Conservation (phyloP, 192 early-diverging fungal species). For the Coemansia sp. region DNA sequence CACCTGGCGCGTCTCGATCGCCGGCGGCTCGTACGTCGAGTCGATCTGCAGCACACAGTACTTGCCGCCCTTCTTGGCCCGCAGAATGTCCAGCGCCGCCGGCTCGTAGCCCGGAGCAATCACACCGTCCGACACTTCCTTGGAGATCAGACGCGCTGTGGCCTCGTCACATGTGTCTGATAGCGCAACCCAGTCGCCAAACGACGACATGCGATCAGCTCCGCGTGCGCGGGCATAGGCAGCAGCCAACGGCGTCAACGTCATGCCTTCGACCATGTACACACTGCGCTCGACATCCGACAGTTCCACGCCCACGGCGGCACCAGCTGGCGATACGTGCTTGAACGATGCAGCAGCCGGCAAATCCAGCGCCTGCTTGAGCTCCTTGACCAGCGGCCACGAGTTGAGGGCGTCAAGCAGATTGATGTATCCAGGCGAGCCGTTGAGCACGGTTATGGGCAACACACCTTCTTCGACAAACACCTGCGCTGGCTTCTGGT, state of each 20-base stretch:
- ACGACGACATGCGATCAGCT: constrained; percentile 98
- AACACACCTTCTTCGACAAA: constrained; percentile 73
- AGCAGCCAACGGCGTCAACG: constrained; percentile 79
- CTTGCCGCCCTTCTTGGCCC: constrained; percentile 96
- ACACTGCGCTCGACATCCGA: constrained; percentile 80
- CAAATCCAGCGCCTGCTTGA: constrained; percentile 76
- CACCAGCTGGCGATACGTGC: constrained; percentile 98
- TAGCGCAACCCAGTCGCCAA: constrained; percentile 98
- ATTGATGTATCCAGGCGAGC: constrained; percentile 98
- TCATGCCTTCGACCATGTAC: constrained; percentile 89
- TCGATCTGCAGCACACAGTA: constrained; percentile 96
- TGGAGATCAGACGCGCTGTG: constrained; percentile 93
- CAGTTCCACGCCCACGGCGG: constrained; percentile 86
- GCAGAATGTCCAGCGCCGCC: constrained; percentile 85
- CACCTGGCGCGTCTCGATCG: constrained; percentile 88
- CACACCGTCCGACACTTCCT: constrained; percentile 96
- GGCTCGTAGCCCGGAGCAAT: constrained; percentile 89
- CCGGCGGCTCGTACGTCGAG: constrained; percentile 80
- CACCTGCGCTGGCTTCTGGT: constrained; percentile 97
- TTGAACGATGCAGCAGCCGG: constrained; percentile 99
- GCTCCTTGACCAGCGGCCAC: constrained; percentile 98
- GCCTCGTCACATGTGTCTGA: constrained; percentile 83
- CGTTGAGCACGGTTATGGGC: constrained; percentile 88
- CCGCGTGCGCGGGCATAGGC: constrained; percentile 98
- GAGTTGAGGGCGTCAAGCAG: constrained; percentile 95